phyloP scores from a whole-genome alignment of 495 filamentous ascomycete genomes.

The Platismatia glauca region DNA sequence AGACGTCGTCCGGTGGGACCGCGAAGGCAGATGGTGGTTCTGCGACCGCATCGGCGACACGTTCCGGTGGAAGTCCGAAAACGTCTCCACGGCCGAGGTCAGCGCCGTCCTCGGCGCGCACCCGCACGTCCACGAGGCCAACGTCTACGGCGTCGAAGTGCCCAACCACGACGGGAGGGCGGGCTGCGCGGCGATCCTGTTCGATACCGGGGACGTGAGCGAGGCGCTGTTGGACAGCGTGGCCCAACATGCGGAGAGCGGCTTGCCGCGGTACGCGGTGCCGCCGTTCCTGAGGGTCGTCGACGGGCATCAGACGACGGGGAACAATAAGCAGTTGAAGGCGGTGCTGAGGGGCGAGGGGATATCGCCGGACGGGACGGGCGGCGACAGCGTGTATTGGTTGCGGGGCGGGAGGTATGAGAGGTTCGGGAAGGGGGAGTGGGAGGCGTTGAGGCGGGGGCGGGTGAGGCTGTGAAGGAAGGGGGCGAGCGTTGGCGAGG shows the following conservation, averaged over 20 bases:
- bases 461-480: slow-evolving; percentile 54
- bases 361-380: slow-evolving; percentile 53
- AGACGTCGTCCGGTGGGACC: slow-evolving; percentile 66
- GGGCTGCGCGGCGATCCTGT: slow-evolving; percentile 66
- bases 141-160: slow-evolving; percentile 79
- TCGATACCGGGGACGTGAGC: slow-evolving; percentile 34
- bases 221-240: slow-evolving; percentile 45
- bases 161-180: slow-evolving; percentile 81
- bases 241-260: slow-evolving; percentile 46
- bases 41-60: slow-evolving; percentile 89
- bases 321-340: slow-evolving; percentile 84
- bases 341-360: slow-evolving; percentile 60
- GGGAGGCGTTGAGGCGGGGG: slow-evolving; percentile 57
- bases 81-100: slow-evolving; percentile 81
- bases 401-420: slow-evolving; percentile 55
- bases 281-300: slow-evolving; percentile 70
- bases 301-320: slow-evolving; percentile 55
- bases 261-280: slow-evolving; percentile 64
- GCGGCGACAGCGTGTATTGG: slow-evolving; percentile 60
- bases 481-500: not conserved
- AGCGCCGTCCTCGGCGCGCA: slow-evolving; percentile 62
- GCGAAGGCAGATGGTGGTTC: slow-evolving; percentile 72
- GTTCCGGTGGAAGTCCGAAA: slow-evolving; percentile 93
- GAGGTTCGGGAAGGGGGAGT: slow-evolving; percentile 55
- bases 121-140: slow-evolving; percentile 62